Base-by-base conservation (phyloP, 2,329 filamentous ascomycete species). In the Onygenales sp. region DNA sequence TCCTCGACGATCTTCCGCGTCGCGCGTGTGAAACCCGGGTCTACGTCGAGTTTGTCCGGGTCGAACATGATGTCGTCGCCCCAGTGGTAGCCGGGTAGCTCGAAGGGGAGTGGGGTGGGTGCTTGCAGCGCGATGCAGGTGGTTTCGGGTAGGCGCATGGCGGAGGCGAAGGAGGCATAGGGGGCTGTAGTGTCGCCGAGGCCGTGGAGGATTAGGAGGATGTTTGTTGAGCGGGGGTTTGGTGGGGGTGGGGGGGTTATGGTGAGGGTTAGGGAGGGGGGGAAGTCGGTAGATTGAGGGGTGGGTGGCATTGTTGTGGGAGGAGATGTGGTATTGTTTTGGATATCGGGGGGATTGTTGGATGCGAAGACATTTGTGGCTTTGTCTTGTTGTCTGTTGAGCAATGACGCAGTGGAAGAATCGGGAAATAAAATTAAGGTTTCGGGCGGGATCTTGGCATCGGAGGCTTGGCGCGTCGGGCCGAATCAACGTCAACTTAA, bases 141-240 rank as follows among this genome's bases (percentile, higher is more conserved):
- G 51, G 90, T 90, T 63, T 90, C 87, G 0, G 89, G 88, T 2
- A 95, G 80, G 56, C 79, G 76, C 56, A 95, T 71, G 59, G 81
- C 82, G 53, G 76, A 74, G 17, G 84, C 87, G 56, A 95, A 86
- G 44, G 72, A 71, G 55, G 81, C 78, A 67, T 93, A 94, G 37
- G 86, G 77, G 2, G 67, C 63, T 55, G 88, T 80, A 36, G 79
- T 82, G 71, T 95, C 90, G 57, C 90, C 90, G 10, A 95, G 80
- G 58, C 89, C 89, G 69, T 95, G 90, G 54, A 95, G 82, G 50
- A 95, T 80, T 64, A 95, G 72, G 57, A 95, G 81, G 60, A 94
- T 77, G 61, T 91, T 85, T 43, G 83, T 86, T 8, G 85, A 81
- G 10, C 43, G 79, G 79, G 56, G 60, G 57, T 39, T 79, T 72